Evolutionary conservation across 1,284 basidiomycete genomes (phyloP), one percentile per base, ranked within the genome.

Genomic region (Puccinia brachypodii): DNA sequence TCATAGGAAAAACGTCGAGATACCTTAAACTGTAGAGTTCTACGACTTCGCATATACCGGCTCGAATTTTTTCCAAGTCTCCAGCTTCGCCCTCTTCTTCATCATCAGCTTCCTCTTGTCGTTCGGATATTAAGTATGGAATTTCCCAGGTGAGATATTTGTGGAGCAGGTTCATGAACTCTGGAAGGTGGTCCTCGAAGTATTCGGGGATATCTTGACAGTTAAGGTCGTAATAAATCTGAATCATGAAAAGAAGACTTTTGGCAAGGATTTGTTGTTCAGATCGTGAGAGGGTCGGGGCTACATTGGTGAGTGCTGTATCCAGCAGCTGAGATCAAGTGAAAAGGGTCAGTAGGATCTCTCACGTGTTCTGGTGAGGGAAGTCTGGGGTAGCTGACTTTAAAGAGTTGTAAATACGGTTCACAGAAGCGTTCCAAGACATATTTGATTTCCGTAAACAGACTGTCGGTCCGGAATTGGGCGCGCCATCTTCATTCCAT

Each of bases 121-220:
- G 64, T 3, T 40, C 38, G 31, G 58, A 62, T 28, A 14, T 16
- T 42, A 72, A 44, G 53, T 79, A 79, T 9, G 75, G 75, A 66
- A 76, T 76, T 66, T 82, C 64, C 80, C 80, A 82, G 1, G 80
- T 82, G 0, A 82, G 33, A 44, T 82, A 82, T 76, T 82, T 82
- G 83, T 87, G 85, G 25, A 87, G 85, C 60, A 85, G 86, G 83
- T 85, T 86, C 85, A 82, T 82, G 40, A 82, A 82, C 60, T 82
- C 72, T 38, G 28, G 88, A 83, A 97, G 91, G 62, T 92, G 89
- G 86, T 99, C 96, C 86, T 99, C 96, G 85, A 99, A 92, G 83
- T 92, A 92, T 11, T 95, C 95, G 6, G 96, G 96, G 31, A 99
- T 88, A 87, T 99, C 96, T 84, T 99, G 97, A 83, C 93, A 94